phyloP scores from a whole-genome alignment of 2,329 filamentous ascomycete genomes.

The Penicillium fuscoglaucum region DNA sequence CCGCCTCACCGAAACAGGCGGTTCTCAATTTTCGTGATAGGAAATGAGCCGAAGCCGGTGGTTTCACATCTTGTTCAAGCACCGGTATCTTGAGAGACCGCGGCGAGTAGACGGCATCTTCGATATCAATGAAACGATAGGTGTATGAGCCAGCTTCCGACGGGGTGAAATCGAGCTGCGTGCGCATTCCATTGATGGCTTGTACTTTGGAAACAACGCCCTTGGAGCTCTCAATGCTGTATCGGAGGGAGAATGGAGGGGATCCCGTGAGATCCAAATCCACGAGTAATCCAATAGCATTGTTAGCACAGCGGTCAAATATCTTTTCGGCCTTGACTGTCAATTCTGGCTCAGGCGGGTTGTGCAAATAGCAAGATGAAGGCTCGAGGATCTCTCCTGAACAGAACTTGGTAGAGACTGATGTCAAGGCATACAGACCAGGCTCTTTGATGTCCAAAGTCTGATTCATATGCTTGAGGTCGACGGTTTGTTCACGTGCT shows the following conservation, averaged over 20 bases:
- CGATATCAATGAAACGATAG: conserved; percentile 79
- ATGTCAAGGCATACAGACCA: conserved; percentile 82
- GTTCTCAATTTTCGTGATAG: conserved; percentile 58
- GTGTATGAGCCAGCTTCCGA: conserved; percentile 78
- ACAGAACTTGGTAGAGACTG: conserved; percentile 78
- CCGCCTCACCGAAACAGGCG: conserved; percentile 79
- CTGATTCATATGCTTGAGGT: conserved; percentile 57
- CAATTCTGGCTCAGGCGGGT: conserved; percentile 83
- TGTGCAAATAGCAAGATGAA: conserved; percentile 87
- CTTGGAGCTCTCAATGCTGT: conserved; percentile 66
- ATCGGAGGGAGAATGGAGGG: conserved; percentile 82
- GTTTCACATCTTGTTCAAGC: conserved; percentile 88
- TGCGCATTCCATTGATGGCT: conserved; percentile 68
- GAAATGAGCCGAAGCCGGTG: conserved; percentile 75
- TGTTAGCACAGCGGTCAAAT: conserved; percentile 91
- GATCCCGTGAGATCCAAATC: conserved; percentile 89
- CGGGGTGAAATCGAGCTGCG: conserved; percentile 83
- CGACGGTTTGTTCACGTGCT: conserved; percentile 59
- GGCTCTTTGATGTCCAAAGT: conserved; percentile 69
- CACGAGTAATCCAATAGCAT: conserved; percentile 84
- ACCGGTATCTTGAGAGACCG: conserved; percentile 62
- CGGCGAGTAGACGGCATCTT: conserved; percentile 76
- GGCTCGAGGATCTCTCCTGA: conserved; percentile 88
- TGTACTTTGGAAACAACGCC: conserved; percentile 57
- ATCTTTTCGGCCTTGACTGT: conserved; percentile 75